Conservation (phyloP, 2,329 filamentous ascomycete genomes). For the Fusarium lyarnte region DNA sequence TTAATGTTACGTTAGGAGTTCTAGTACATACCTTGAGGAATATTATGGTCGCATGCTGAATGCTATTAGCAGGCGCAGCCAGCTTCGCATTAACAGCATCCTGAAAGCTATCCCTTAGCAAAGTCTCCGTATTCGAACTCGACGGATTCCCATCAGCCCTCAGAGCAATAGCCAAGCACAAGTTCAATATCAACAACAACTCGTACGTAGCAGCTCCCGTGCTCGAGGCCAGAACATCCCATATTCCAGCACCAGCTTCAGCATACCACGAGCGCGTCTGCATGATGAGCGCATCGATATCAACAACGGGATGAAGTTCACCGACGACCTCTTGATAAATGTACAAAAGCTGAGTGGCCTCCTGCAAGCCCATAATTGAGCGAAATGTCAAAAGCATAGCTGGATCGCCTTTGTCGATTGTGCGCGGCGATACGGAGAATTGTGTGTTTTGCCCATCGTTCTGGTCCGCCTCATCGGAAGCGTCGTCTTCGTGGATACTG, state of each 20-base stretch:
- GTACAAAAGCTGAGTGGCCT: slow-evolving; percentile 12
- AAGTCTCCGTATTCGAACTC: slow-evolving; percentile 2
- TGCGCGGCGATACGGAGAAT: background rate
- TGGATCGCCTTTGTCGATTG: slow-evolving; percentile 13
- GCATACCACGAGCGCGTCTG: slow-evolving; percentile 21
- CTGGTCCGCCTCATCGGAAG: background rate
- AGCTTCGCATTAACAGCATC: slow-evolving; percentile 28
- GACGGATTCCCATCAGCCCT: slow-evolving; percentile 2
- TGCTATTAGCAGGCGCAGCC: slow-evolving; percentile 20
- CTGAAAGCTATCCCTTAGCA: slow-evolving; percentile 21
- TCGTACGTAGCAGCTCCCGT: slow-evolving; percentile 12
- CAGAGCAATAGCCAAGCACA: slow-evolving; percentile 17
- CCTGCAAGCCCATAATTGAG: slow-evolving; percentile 11
- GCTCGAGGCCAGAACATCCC: slow-evolving; percentile 17
- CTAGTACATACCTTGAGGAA: slow-evolving; percentile 1
- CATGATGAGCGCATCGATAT: slow-evolving; percentile 3
- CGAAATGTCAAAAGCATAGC: slow-evolving; percentile 21
- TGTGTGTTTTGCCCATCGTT: background rate
- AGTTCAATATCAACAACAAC: slow-evolving; percentile 10
- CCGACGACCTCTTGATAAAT: slow-evolving; percentile 26
- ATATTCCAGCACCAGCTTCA: slow-evolving; percentile 8
- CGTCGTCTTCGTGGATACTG: slow-evolving; percentile 22
- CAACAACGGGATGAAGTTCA: slow-evolving; percentile 23
- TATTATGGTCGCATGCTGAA: slow-evolving; percentile 21
- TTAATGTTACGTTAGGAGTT: too few species aligned